These are phyloP conservation scores for Pythium diclinum DNA, from an alignment of 352 stramenopile species.

Conservation along the genomic window DNA sequence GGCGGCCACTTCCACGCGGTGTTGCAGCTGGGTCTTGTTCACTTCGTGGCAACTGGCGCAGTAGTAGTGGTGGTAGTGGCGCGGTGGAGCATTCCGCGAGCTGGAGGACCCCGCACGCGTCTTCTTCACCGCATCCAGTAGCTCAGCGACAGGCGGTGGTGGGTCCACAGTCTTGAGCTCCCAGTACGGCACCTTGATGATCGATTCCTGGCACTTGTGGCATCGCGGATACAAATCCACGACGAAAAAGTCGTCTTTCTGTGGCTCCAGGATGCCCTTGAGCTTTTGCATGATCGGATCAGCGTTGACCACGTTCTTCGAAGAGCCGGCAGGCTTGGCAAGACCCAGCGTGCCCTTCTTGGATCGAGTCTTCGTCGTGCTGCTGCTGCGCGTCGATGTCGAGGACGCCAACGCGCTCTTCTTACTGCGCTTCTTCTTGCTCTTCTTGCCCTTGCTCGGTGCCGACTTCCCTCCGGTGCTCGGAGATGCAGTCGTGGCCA, in stretches of 20 bases:
- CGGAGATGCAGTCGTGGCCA: neutral
- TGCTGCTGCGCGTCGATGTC: slow-evolving; percentile 37
- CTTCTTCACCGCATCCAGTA: slow-evolving; percentile 82
- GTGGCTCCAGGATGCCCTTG: slow-evolving; percentile 96
- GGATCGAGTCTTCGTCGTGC: slow-evolving; percentile 58
- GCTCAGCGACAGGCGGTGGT: slow-evolving; percentile 59
- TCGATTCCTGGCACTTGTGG: slow-evolving; percentile 86
- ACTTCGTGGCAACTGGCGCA: slow-evolving; percentile 63
- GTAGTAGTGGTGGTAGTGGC: slow-evolving; percentile 86
- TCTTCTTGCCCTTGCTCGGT: slow-evolving; percentile 41
- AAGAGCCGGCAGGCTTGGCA: slow-evolving; percentile 39
- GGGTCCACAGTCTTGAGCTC: slow-evolving; percentile 70
- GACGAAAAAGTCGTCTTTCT: slow-evolving; percentile 99
- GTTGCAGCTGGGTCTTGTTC: slow-evolving; percentile 72
- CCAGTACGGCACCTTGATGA: slow-evolving; percentile 86
- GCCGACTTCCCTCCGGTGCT: slow-evolving; percentile 23
- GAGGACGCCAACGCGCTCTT: slow-evolving; percentile 44
- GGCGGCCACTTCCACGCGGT: slow-evolving; percentile 67
- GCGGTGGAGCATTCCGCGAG: slow-evolving; percentile 58
- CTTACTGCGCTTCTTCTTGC: slow-evolving; percentile 80
- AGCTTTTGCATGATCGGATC: slow-evolving; percentile 98
- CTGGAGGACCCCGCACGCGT: slow-evolving; percentile 55
- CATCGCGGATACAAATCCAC: slow-evolving; percentile 91
- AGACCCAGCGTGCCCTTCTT: slow-evolving; percentile 50
- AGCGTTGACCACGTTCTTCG: slow-evolving; percentile 76